A percentile compares a stretch with the other conserved stretches of the same genome.
phyloP scores from a whole-genome alignment of 2,329 filamentous ascomycete species.

The Xylariaceae sp. region DNA sequence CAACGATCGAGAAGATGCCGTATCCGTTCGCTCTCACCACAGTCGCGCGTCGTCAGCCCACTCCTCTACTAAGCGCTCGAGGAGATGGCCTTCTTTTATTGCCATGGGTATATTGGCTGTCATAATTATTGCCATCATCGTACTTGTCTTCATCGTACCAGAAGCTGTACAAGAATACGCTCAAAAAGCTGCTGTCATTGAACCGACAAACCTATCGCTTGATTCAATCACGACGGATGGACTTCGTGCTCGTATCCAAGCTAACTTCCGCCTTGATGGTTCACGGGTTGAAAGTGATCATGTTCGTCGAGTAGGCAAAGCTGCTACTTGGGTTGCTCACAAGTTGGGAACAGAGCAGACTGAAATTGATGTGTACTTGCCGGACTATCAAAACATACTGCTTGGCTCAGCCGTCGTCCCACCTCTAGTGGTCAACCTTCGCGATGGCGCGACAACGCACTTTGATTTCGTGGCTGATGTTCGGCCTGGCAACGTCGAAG shows the following conservation, averaged over 20 bases:
- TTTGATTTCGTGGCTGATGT: constrained; percentile 78
- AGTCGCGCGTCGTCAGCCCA: constrained; percentile 18
- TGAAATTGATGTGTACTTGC: constrained; percentile 71
- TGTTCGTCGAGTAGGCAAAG: constrained; percentile 69
- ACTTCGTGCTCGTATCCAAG: constrained; percentile 74
- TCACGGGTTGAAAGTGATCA: constrained; percentile 66
- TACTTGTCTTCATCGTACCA: constrained; percentile 76
- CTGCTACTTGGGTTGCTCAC: constrained; percentile 75
- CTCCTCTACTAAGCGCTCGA: constrained; percentile 31
- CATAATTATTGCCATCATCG: constrained; percentile 63
- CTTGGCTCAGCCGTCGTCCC: constrained; percentile 76
- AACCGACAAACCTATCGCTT: constrained; percentile 79
- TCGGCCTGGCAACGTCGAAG: constrained; percentile 69
- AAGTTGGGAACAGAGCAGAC: constrained; percentile 72
- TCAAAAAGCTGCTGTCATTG: constrained; percentile 74
- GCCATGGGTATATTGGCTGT: constrained; percentile 64
- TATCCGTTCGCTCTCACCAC: constrained; percentile 27
- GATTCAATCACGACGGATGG: constrained; percentile 78
- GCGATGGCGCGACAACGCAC: constrained; percentile 71
- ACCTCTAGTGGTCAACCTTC: constrained; percentile 68
- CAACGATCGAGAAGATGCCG: constrained; percentile 22
- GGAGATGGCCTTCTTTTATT: constrained; percentile 74
- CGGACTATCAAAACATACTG: constrained; percentile 73
- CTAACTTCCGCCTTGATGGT: constrained; percentile 76
- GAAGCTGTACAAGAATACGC: constrained; percentile 80